Conservation (phyloP, 2,329 filamentous ascomycete genomes). For the Fusarium pseudocircinatum region DNA sequence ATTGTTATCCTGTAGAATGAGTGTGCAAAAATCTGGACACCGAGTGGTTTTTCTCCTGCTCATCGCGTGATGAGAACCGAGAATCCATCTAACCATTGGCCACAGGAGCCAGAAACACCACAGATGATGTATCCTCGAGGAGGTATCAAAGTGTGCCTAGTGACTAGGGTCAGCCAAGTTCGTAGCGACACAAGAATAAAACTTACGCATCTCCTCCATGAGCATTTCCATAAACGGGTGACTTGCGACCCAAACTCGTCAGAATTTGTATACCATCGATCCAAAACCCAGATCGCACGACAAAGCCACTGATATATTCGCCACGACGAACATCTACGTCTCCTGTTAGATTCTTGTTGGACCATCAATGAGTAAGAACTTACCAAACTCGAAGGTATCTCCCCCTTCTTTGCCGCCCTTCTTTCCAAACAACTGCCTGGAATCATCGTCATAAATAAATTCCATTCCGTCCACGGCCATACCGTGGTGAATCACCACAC, state of each 20-base stretch:
- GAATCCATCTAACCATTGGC: slow-evolving; percentile 84
- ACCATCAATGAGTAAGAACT: slow-evolving; percentile 43
- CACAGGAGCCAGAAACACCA: slow-evolving; percentile 85
- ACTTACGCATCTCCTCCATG: slow-evolving; percentile 84
- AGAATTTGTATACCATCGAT: slow-evolving; percentile 91
- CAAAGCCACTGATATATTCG: slow-evolving; percentile 88
- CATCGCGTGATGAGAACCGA: slow-evolving; percentile 72
- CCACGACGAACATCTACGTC: slow-evolving; percentile 82
- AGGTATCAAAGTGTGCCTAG: slow-evolving; percentile 86
- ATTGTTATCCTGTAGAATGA: slow-evolving; percentile 16
- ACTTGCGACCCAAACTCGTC: slow-evolving; percentile 88
- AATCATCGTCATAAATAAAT: slow-evolving; percentile 90
- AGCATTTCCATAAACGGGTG: slow-evolving; percentile 83
- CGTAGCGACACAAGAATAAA: slow-evolving; percentile 36
- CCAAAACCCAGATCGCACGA: slow-evolving; percentile 80
- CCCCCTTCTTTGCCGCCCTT: slow-evolving; percentile 75
- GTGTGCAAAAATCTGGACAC: slow-evolving; percentile 21
- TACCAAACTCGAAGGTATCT: slow-evolving; percentile 81
- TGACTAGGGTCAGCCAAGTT: slow-evolving; percentile 27
- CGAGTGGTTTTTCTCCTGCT: slow-evolving; percentile 11
- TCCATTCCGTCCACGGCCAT: slow-evolving; percentile 84
- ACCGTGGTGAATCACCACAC: slow-evolving; percentile 81
- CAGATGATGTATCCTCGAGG: slow-evolving; percentile 89
- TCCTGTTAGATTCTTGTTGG: slow-evolving; percentile 23
- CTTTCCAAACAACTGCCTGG: slow-evolving; percentile 87